Evolutionary conservation across 768 basidiomycete genomes (phyloP), one percentile per base, ranked within the genome.

Genomic region (Amyloporia xantha): DNA sequence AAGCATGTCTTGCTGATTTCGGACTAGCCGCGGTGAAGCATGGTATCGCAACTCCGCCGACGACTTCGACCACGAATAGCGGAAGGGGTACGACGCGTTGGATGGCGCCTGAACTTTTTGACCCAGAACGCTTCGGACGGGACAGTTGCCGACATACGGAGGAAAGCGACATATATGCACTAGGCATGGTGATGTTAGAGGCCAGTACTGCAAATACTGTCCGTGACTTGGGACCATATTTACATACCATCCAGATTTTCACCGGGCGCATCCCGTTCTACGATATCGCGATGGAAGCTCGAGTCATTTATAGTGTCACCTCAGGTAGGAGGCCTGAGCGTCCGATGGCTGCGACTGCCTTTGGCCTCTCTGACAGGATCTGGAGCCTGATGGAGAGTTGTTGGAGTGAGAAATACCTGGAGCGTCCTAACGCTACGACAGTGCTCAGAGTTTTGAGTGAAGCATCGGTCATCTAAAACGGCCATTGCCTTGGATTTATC

Each of bases 131-230:
- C 28, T 41, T 48, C 21, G 37, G 47, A 4, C 19, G 36, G 2
- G 47, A 41, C n/a, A 12, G 28, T 28, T 21, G 20, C 5, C 17
- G 23, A 11, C 47, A 21, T 7, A 41, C 38, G n/a, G 17, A 26
- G 9, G 25, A 40, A 27, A 48, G 38, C n/a, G 47, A 48, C 27
- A 24, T 48, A n/a, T 48, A 48, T 26, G 37, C 47, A 20, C 27
- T 48, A 9, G 19, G 28, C 2, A 48, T 48, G 47, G 47, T 48
- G 6, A 48, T 48, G 47, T 28, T 36, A 39, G 47, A 48, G 47
- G 47, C 41, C n/a, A 15, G 47, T 41, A 4, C 7, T 12, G 5
- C 6, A 5, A 3, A 20, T 24, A 9, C 5, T 5, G 4, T 23
- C 7, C 13, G n/a, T 40, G 38, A 19, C 41, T 33, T 33, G n/a